Base-by-base conservation (phyloP, 257 asterid species). In the Lantana camara region DNA sequence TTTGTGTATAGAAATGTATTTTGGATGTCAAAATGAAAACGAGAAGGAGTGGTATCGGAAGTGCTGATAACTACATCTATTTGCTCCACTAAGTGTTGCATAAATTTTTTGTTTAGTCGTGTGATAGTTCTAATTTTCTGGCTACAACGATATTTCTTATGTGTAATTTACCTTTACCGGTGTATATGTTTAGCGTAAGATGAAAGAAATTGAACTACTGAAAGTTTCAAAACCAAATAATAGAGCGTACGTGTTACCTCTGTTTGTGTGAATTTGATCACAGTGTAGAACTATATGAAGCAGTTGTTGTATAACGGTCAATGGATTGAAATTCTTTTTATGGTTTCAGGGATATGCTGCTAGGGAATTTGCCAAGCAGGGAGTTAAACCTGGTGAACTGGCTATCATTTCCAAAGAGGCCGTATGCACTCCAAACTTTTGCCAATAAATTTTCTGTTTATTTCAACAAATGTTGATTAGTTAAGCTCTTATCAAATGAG, bases 361-460 rank as follows among this genome's bases (percentile, higher is more conserved):
- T 49, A 78, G 95, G 76, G 96, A 90, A 58, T 90, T 90, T 16
- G 78, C 80, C 49, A 87, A 90, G 62, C 96, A 83, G 72, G 96
- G 96, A 57, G 85, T 89, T 32, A 73, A 84, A 58, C 91, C 81
- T 40, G 91, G 85, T 41, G 95, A 86, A 64, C 73, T 90, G 58
- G 97, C 95, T 10, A 46, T 87, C 66, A 90, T 90, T 50, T 90
- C 96, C 70, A 90, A 90, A 64, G 97, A 90, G 85, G 95, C 87
- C 77, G 97, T 90, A 78, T 63, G 96, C 13, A 32, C 12, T 47
- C 44, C 0, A 37, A 37, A n/a, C 30, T 4, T 29, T 32, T 70
- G 23, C 27, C 10, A 35, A 51, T 17, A 9, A 48, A 10, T 57
- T 0, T 41, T 17, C 7, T 34, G 32, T 30, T 29, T 20, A 29